Evolutionary conservation across 352 stramenopile genomes (phyloP).

Genomic region (Pythium biforme): DNA sequence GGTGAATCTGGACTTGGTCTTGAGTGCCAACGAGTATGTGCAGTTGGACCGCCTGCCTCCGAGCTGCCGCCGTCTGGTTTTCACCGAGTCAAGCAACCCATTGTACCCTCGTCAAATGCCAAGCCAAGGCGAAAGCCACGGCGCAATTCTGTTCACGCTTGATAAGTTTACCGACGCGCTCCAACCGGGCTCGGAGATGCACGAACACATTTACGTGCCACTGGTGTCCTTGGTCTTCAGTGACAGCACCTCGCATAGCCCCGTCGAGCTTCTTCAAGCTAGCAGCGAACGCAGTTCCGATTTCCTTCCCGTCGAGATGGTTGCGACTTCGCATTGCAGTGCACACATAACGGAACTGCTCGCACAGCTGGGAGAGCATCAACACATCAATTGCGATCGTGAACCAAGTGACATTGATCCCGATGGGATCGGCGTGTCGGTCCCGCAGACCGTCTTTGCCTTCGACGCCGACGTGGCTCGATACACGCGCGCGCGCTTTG

Average conservation of each 20-base stretch:
- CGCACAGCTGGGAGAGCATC: background rate
- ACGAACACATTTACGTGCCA: background rate
- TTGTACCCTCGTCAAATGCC: no score
- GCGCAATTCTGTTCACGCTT: background rate
- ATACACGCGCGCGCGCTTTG: conserved; percentile 40
- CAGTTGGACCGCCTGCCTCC: background rate
- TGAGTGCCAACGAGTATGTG: background rate
- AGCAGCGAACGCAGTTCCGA: background rate
- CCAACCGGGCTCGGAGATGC: background rate
- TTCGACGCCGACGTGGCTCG: background rate
- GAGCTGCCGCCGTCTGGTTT: background rate
- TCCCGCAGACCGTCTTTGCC: background rate
- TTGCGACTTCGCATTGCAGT: background rate
- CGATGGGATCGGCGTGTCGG: background rate
- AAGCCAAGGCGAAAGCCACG: background rate
- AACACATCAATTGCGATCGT: background rate
- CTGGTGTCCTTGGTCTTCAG: background rate
- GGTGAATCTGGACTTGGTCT: background rate
- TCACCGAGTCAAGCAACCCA: background rate
- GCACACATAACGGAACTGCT: background rate
- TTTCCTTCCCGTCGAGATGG: background rate
- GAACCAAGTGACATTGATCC: background rate
- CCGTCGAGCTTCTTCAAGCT: background rate
- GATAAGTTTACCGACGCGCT: background rate
- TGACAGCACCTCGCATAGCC: background rate